phyloP scores from a whole-genome alignment of 176 grass and related monocot species.

The Aegilops tauschii region DNA sequence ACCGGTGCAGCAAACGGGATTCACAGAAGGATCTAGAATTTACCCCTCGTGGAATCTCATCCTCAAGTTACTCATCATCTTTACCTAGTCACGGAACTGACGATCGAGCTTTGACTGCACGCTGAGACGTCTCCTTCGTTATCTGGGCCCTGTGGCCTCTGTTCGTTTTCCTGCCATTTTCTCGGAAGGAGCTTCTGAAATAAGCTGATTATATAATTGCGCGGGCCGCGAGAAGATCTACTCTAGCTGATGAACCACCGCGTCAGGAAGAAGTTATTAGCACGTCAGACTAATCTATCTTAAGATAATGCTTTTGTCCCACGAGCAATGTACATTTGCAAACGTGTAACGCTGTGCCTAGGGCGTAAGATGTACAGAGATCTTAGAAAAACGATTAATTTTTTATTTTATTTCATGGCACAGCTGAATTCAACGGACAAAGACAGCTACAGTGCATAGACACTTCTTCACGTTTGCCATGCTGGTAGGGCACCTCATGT shows the following conservation, averaged over 20 bases:
- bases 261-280: not conserved
- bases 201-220: not conserved
- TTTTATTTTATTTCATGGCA: too few relatives aligned
- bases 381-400: not conserved
- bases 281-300: constrained; percentile 1
- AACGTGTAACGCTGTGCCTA: not conserved
- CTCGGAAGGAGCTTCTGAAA: constrained; percentile 4
- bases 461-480: not conserved
- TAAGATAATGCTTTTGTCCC: not conserved
- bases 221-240: not conserved
- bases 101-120: not conserved
- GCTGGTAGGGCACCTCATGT: not conserved
- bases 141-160: not conserved
- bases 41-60: not conserved
- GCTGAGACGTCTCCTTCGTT: constrained; percentile 29
- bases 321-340: not conserved
- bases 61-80: not conserved
- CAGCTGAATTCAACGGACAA: not conserved
- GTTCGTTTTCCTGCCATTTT: constrained; percentile 16
- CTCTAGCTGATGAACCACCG: too few relatives aligned
- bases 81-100: not conserved
- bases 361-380: not conserved
- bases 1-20: not conserved
- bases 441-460: not conserved
- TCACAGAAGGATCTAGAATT: not conserved